These are phyloP conservation scores for Gossypium gossypioides DNA, from an alignment of 441 rosid genomes.

Conservation along the genomic window DNA sequence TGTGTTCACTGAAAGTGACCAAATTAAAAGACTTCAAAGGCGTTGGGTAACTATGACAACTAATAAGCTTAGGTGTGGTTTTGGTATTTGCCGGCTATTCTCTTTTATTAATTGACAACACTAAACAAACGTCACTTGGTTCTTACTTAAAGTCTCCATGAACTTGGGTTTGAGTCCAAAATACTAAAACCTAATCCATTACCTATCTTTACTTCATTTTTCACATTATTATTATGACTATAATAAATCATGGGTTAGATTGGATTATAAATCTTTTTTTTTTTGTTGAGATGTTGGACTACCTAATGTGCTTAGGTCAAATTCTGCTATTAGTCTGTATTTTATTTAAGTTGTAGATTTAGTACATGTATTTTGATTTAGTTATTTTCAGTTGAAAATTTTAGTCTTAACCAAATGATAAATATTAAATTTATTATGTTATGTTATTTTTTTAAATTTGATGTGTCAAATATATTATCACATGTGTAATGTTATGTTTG, in stretches of 20 bases:
- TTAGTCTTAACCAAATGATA: no score
- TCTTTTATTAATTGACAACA: not conserved
- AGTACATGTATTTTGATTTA: no score
- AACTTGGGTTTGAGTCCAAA: not conserved
- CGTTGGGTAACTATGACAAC: not conserved
- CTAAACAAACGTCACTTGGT: conserved; percentile 2
- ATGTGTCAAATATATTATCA: no score
- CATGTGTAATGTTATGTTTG: no score
- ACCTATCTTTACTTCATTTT: not conserved
- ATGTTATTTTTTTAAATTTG: no score
- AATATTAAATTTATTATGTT: no score
- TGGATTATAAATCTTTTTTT: not conserved
- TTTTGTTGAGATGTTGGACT: conserved; percentile 12
- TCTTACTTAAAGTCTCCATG: not conserved
- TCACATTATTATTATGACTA: not conserved
- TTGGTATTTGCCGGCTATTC: conserved; percentile 6
- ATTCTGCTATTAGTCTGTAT: no score
- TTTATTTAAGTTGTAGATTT: no score
- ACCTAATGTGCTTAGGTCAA: conserved; percentile 12
- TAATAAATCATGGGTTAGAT: not conserved
- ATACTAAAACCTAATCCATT: conserved; percentile 3
- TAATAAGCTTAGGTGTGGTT: not conserved
- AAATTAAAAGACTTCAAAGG: not conserved
- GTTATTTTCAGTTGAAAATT: no score
- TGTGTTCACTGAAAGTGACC: not conserved